These are phyloP conservation scores for Tricholoma furcatifolium DNA, from an alignment of 768 basidiomycete species.

Conservation along the genomic window DNA sequence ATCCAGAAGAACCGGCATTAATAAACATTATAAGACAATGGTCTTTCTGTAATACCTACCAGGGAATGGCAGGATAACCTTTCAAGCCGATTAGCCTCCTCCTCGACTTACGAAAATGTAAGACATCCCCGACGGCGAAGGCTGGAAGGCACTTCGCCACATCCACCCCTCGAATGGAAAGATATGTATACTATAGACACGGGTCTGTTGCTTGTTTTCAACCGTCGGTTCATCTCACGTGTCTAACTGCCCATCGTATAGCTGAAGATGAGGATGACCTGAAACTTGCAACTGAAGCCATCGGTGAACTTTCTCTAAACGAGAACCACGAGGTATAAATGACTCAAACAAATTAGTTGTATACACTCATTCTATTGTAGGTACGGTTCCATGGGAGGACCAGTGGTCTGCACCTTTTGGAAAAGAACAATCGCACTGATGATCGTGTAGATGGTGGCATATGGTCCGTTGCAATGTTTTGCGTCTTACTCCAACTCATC, in stretches of 20 bases:
- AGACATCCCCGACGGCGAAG: slow-evolving; percentile 15
- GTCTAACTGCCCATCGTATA: not conserved
- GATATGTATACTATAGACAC: slow-evolving; percentile 59
- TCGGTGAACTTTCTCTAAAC: slow-evolving; percentile 73
- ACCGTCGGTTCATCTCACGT: not conserved
- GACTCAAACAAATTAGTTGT: not conserved
- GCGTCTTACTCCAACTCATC: slow-evolving; percentile 15
- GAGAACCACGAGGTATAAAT: slow-evolving; percentile 66
- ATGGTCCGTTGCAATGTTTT: slow-evolving; percentile 41
- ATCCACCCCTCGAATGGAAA: slow-evolving; percentile 48
- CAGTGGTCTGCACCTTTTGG: slow-evolving; percentile 76
- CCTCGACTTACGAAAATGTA: slow-evolving; percentile 21
- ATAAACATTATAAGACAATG: slow-evolving; percentile 43
- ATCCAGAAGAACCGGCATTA: slow-evolving; percentile 1
- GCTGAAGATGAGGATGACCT: slow-evolving; percentile 36
- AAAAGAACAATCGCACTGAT: slow-evolving; percentile 62
- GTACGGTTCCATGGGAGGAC: slow-evolving; percentile 82
- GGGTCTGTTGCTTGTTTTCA: slow-evolving; percentile 6
- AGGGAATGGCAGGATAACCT: slow-evolving; percentile 80
- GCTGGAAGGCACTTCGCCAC: slow-evolving; percentile 31
- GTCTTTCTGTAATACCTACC: slow-evolving; percentile 62
- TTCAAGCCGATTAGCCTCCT: slow-evolving; percentile 48
- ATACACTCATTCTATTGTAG: slow-evolving; percentile 34
- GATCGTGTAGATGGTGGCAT: slow-evolving; percentile 67
- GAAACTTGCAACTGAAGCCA: slow-evolving; percentile 49